A percentile compares a stretch with the other conserved stretches of the same genome.
phyloP scores from a whole-genome alignment of 1,284 basidiomycete genomes.

The Omphalotus olearius region DNA sequence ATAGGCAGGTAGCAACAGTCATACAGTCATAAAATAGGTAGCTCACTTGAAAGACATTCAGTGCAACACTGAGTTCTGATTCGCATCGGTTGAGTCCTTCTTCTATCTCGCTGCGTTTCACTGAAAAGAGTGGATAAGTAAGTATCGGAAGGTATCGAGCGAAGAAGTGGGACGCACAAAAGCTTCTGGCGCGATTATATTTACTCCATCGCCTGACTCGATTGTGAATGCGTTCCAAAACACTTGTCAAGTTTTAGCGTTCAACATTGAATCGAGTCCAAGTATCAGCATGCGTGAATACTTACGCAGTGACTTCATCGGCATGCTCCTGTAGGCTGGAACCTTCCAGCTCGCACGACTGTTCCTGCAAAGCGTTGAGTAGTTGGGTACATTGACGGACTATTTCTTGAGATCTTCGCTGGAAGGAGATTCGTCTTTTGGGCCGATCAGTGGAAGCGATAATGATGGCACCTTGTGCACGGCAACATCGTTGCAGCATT shows the following conservation, averaged over 20 bases:
- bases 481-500: constrained; percentile 37
- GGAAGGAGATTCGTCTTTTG: constrained; percentile 2
- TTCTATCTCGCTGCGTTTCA: constrained; percentile 40
- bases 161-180: constrained; percentile 28
- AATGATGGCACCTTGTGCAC: constrained; percentile 38
- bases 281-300: neutral
- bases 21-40: too few relatives aligned
- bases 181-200: constrained; percentile 31
- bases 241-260: constrained; percentile 22
- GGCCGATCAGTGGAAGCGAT: neutral
- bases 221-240: constrained; percentile 32
- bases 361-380: constrained; percentile 33
- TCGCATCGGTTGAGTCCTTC: constrained; percentile 37
- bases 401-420: constrained; percentile 39
- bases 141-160: neutral
- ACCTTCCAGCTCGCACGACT: constrained; percentile 30
- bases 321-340: constrained; percentile 34
- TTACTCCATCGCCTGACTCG: constrained; percentile 32
- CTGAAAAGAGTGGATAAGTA: constrained; percentile 24
- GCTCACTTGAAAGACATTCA: constrained; percentile 14
- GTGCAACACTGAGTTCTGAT: constrained; percentile 35
- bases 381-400: constrained; percentile 36
- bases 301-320: constrained; percentile 42
- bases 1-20: too few relatives aligned
- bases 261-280: neutral